A percentile compares a stretch with the other conserved stretches of the same genome.
These are phyloP conservation scores for Paraconiothyrium brasiliense DNA, from an alignment of 2,329 filamentous ascomycete genomes.

Conservation along the genomic window DNA sequence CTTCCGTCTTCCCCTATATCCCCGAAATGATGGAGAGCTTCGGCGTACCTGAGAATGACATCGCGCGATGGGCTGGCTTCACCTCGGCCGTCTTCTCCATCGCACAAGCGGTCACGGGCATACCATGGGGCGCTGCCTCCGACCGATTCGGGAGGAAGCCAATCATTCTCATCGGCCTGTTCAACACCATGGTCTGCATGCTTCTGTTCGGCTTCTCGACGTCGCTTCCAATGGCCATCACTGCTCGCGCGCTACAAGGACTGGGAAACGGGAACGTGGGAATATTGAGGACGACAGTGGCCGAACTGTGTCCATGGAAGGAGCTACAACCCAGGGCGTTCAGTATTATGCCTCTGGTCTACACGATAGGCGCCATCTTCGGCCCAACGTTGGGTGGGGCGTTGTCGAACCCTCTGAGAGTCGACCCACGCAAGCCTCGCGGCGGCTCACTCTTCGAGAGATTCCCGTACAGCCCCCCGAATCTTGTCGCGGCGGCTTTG, in stretches of 20 bases:
- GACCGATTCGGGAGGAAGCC: conserved; percentile 87
- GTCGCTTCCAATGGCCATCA: conserved; percentile 80
- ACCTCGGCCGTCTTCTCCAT: conserved; percentile 85
- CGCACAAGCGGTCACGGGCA: conserved; percentile 80
- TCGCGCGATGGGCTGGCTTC: conserved; percentile 78
- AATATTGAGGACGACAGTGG: conserved; percentile 90
- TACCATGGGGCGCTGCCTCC: conserved; percentile 87
- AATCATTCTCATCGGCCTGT: conserved; percentile 76
- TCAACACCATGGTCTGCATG: conserved; percentile 82
- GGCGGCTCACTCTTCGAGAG: conserved; percentile 72
- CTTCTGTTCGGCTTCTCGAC: conserved; percentile 85
- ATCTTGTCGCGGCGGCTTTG: conserved; percentile 77
- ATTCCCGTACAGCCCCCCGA: conserved; percentile 87
- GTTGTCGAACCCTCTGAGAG: conserved; percentile 80
- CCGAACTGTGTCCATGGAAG: conserved; percentile 87
- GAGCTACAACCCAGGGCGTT: conserved; percentile 90
- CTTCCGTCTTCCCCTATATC: conserved; percentile 94
- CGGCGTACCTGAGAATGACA: conserved; percentile 50
- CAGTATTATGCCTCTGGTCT: conserved; percentile 90
- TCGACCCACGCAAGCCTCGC: conserved; percentile 74
- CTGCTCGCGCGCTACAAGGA: conserved; percentile 79
- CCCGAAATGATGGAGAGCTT: conserved; percentile 62
- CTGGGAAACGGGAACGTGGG: conserved; percentile 85
- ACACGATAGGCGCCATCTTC: conserved; percentile 86
- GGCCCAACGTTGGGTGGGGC: conserved; percentile 87